Evolutionary conservation across 352 stramenopile genomes (phyloP).

Genomic region (Thraustochytrium aureum): DNA sequence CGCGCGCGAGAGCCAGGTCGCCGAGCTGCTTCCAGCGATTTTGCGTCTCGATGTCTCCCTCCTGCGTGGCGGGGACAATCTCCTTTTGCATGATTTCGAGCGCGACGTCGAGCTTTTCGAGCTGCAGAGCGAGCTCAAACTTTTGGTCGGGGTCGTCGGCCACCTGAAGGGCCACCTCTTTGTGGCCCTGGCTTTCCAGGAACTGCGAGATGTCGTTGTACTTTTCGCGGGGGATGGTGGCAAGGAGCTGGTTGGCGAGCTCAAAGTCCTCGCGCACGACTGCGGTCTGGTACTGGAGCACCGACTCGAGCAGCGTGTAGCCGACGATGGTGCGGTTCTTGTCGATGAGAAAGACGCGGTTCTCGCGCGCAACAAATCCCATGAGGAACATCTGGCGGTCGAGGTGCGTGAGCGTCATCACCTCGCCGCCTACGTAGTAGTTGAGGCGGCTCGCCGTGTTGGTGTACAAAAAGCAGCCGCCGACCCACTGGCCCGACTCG

Average conservation of each 20-base stretch:
- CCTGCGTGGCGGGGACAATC: constrained; percentile 63
- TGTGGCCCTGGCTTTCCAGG: constrained; percentile 98
- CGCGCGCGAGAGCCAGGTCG: constrained; percentile 64
- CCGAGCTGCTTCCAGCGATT: constrained; percentile 97
- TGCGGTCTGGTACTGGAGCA: constrained; percentile 98
- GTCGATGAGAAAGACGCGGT: constrained; percentile 98
- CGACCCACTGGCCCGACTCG: constrained; percentile 96
- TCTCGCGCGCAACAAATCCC: constrained; percentile 97
- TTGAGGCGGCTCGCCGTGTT: constrained; percentile 90
- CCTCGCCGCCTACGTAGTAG: constrained; percentile 99
- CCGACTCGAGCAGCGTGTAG: constrained; percentile 83
- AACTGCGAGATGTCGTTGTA: constrained; percentile 88
- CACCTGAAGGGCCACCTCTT: constrained; percentile 90
- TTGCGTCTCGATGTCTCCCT: constrained; percentile 91
- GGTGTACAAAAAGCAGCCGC: constrained; percentile 99
- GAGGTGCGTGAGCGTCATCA: constrained; percentile 97
- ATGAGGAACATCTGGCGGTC: constrained; percentile 91
- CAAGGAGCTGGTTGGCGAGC: constrained; percentile 93
- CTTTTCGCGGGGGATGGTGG: constrained; percentile 84
- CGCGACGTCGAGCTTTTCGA: constrained; percentile 92
- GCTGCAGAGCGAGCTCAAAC: constrained; percentile 97
- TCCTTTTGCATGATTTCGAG: constrained; percentile 71
- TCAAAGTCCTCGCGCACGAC: constrained; percentile 98
- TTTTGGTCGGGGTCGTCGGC: constrained; percentile 82
- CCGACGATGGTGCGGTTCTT: constrained; percentile 90